Evolutionary conservation across 441 rosid genomes (phyloP), one percentile per base, ranked within the genome.

Genomic region (Lepidium campestre): DNA sequence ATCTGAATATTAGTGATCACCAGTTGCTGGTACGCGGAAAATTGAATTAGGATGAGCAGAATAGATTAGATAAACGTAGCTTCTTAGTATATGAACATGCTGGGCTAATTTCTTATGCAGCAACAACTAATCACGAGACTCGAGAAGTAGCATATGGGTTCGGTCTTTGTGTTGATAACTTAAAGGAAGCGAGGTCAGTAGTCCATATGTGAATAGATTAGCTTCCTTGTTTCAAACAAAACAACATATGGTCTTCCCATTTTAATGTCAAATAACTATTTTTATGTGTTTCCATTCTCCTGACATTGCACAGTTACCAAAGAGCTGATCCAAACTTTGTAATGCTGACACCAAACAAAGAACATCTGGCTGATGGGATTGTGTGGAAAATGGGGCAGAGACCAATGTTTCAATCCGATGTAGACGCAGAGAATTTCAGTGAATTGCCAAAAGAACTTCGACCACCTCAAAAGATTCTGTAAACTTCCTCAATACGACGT

Each of bases 281-380:
- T 62, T 34, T 42, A 23, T 23, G 2, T n/a, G 7, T 36, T 5
- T 6, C 9, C 17, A 53, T 44, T 45, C 7, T 62, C 31, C 0
- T 65, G 63, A 4, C 5, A 35, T 62, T 79, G 80, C 90, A 93
- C 90, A 93, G 98, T 74, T 93, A 93, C 67, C 91, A 90, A 84
- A 78, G 98, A 79, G 96, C 95, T 0, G 96, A 88, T 79, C 96
- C 95, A 34, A 90, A 93, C 77, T 93, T 79, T 9, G 80, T 90
- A 25, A 88, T 90, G 97, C 87, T 90, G 75, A 90, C 96, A 23
- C 95, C 95, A 9, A 86, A 75, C 81, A 93, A 93, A 78, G 96
- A 93, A 76, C 98, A 90, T 74, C 76, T 88, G 20, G 98, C 96
- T 2, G 86, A 88, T 75, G 97, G 94, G 49, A 83, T 76, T 9